Evolutionary conservation across 495 filamentous ascomycete genomes (phyloP).

Genomic region (Penicillium flavigenum): DNA sequence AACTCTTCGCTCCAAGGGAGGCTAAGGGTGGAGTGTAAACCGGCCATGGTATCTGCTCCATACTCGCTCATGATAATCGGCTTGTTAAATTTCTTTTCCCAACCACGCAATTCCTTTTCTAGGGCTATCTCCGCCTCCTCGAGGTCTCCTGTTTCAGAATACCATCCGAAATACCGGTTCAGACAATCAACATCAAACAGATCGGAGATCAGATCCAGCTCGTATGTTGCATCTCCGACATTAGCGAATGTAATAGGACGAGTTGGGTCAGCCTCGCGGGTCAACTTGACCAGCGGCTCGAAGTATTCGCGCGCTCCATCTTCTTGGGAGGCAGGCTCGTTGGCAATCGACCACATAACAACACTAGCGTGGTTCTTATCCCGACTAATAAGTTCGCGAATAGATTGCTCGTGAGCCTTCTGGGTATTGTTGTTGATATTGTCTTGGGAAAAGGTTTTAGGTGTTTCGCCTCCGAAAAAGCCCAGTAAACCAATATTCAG

Average conservation of each 20-base stretch:
- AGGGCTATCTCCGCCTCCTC: slow-evolving; percentile 3
- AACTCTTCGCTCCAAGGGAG: slow-evolving; percentile 17
- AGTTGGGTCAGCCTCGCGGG: slow-evolving; percentile 2
- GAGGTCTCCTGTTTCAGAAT: slow-evolving; percentile 7
- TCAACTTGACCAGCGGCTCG: slow-evolving; percentile 5
- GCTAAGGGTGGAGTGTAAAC: slow-evolving; percentile 10
- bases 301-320: slow-evolving; percentile 9
- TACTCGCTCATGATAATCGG: slow-evolving; percentile 20
- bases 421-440: slow-evolving; percentile 4
- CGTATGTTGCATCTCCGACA: background rate
- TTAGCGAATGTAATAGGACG: slow-evolving; percentile 10
- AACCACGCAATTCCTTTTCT: slow-evolving; percentile 2
- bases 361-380: slow-evolving; percentile 9
- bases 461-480: background rate
- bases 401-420: background rate
- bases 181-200: slow-evolving; percentile 6
- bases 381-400: slow-evolving; percentile 3
- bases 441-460: background rate
- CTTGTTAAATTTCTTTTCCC: slow-evolving; percentile 13
- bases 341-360: slow-evolving; percentile 14
- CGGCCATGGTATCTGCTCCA: slow-evolving; percentile 14
- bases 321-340: slow-evolving; percentile 5
- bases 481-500: slow-evolving; percentile 3
- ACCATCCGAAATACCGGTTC: slow-evolving; percentile 12
- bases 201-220: slow-evolving; percentile 1